Evolutionary conservation across 352 stramenopile genomes (phyloP).

Genomic region (Phytophthora sp.): DNA sequence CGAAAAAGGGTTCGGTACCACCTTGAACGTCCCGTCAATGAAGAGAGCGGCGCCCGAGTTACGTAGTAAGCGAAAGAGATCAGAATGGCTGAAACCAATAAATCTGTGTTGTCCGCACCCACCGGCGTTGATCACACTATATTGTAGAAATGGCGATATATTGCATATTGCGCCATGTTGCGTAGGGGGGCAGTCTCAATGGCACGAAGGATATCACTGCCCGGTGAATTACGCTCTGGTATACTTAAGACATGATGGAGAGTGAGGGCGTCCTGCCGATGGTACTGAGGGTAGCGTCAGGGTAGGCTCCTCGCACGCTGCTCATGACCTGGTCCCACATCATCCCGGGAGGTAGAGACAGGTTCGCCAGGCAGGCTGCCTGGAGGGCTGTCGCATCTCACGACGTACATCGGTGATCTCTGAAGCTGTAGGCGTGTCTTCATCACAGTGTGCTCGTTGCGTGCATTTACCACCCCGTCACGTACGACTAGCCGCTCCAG

Average conservation of each 20-base stretch:
- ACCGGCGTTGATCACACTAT: slow-evolving; percentile 8
- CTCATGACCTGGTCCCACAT: neutral
- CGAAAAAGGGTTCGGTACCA: neutral
- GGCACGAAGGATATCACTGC: slow-evolving; percentile 3
- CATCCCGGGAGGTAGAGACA: neutral
- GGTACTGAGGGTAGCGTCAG: neutral
- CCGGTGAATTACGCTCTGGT: neutral
- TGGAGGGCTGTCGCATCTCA: slow-evolving; percentile 8
- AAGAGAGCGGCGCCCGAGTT: neutral
- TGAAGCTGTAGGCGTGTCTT: neutral
- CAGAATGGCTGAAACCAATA: slow-evolving; percentile 14
- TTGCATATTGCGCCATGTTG: slow-evolving; percentile 3
- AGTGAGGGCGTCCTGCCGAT: neutral
- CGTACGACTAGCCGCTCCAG: slow-evolving; percentile 11
- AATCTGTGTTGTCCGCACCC: slow-evolving; percentile 11
- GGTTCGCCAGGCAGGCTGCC: slow-evolving; percentile 2
- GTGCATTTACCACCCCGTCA: neutral
- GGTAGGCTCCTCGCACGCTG: neutral
- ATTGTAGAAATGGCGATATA: slow-evolving; percentile 6
- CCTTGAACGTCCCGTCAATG: slow-evolving; percentile 9
- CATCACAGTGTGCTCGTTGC: slow-evolving; percentile 9
- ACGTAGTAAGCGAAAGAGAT: slow-evolving; percentile 7
- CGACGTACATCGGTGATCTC: slow-evolving; percentile 4
- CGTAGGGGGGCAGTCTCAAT: slow-evolving; percentile 7
- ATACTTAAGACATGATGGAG: neutral